A percentile compares a stretch with the other conserved stretches of the same genome.
phyloP scores from a whole-genome alignment of 2,329 filamentous ascomycete species.

The Penicillium rolfsii region DNA sequence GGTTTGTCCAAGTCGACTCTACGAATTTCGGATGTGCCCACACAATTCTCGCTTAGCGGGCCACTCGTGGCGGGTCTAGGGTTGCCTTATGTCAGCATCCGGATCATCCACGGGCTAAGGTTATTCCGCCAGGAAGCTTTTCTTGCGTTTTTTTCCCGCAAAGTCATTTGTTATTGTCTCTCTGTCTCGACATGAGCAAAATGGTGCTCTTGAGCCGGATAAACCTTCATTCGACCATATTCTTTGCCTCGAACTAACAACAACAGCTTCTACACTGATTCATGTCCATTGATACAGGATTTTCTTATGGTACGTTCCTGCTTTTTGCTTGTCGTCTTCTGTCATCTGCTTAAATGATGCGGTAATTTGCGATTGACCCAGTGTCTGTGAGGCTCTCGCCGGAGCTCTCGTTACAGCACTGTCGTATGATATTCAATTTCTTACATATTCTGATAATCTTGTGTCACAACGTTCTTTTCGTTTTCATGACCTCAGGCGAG shows the following conservation, averaged over 20 bases:
- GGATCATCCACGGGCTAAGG: conserved; percentile 9
- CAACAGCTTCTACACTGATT: conserved; percentile 4
- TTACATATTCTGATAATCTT: conserved; percentile 94
- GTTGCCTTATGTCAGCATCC: conserved; percentile 34
- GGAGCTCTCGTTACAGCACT: conserved; percentile 75
- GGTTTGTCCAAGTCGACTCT: conserved; percentile 43
- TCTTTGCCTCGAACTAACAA: conserved; percentile 4
- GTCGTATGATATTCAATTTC: conserved; percentile 85
- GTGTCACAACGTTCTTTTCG: conserved; percentile 6
- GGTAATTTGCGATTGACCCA: conserved; percentile 99
- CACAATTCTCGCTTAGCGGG: conserved; percentile 46
- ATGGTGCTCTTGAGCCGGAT: conserved; percentile 18
- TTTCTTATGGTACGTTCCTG: conserved; percentile 30
- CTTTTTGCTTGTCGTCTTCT: conserved; percentile 13
- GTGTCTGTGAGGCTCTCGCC: conserved; percentile 84
- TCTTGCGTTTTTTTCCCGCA: conserved; percentile 30
- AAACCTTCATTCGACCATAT: not conserved
- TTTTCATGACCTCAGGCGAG: conserved; percentile 10
- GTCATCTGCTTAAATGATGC: conserved; percentile 67
- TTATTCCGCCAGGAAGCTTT: conserved; percentile 33
- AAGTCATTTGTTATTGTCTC: conserved; percentile 7
- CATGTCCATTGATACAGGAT: not conserved
- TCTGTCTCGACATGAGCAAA: conserved; percentile 22
- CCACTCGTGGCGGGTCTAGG: conserved; percentile 44
- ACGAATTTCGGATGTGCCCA: conserved; percentile 49